Conservation (phyloP, 352 stramenopile genomes). For the Globisporangium solare region DNA sequence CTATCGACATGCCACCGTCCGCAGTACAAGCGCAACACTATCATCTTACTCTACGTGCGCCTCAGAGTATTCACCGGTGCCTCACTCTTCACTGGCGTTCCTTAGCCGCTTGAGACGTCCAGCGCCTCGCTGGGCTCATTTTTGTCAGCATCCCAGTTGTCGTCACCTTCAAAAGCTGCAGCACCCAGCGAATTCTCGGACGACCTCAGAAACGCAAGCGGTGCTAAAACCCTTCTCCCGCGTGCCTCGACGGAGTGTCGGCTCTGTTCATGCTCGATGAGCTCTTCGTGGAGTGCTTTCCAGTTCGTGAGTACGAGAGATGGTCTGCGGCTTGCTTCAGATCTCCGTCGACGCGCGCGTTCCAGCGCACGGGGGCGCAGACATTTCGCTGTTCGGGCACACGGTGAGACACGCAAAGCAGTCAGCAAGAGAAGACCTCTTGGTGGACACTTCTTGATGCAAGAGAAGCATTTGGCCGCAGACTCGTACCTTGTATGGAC, state of each 20-base stretch:
- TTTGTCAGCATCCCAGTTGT: too few relatives aligned
- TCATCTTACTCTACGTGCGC: too few relatives aligned
- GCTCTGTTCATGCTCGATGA: slow-evolving; percentile 17
- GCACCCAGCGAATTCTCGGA: too few relatives aligned
- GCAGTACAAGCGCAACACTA: too few relatives aligned
- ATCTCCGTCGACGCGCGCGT: background rate
- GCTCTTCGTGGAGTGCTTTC: slow-evolving; percentile 20
- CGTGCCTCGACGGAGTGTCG: background rate
- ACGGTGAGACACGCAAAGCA: background rate
- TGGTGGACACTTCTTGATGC: background rate
- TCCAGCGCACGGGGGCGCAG: background rate
- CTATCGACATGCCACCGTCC: too few relatives aligned
- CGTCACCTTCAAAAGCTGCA: too few relatives aligned
- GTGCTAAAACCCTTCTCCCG: slow-evolving; percentile 3
- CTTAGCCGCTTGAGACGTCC: background rate
- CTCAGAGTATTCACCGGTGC: too few relatives aligned
- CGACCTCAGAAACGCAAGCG: background rate
- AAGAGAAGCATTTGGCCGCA: background rate
- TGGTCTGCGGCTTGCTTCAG: slow-evolving; percentile 1
- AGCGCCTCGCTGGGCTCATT: background rate
- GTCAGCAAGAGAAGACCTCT: background rate
- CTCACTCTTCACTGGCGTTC: too few relatives aligned
- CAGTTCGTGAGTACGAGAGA: slow-evolving; percentile 12
- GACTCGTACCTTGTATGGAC: slow-evolving; percentile 11
- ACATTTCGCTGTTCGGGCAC: background rate